Evolutionary conservation across 2,329 filamentous ascomycete genomes (phyloP), one percentile per base, ranked within the genome.

Genomic region (Plectosphaerella plurivora): DNA sequence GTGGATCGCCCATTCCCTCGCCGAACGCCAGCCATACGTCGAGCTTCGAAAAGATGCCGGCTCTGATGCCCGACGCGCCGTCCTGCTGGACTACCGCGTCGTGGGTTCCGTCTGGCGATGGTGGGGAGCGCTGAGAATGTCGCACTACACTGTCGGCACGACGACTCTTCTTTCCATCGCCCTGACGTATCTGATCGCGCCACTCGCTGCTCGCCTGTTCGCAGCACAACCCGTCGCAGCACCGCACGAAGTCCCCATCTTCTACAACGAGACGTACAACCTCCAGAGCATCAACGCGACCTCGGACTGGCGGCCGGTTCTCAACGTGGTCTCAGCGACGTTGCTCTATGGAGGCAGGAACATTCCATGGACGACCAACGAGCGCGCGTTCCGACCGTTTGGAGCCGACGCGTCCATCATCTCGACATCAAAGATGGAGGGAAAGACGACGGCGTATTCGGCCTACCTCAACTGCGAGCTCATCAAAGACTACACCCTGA

Each of bases 31-130:
- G 4, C 50, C 50, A 7, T 51, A 47, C 4, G 37, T 51, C 45
- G 45, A 51, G n/a, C 35, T 51, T 24, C 44, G 44, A 42, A 51
- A 44, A 14, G 20, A 22, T 4, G 33, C 20, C 36, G 50, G 50
- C 14, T 22, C 50, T 5, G 50, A 47, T 7, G 50, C 50, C 16
- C 22, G 25, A 8, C 5, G 11, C 8, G 39, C 50, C 2, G 8
- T 51, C 7, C 45, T 51, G 22, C 15, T 51, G 15, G 50, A 51
- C 44, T 51, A 51, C 6, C 50, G 50, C 36, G 22, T 51, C 24
- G 45, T 51, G 22, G 20, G 35, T 5, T 20, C 33, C n/a, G 5
- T 47, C 12, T 51, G 50, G 50, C 50, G 50, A 12, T 47, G 50
- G 50, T 47, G 22, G 35, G 12, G n/a, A 14, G 50, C 50, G 10